These are phyloP conservation scores for Sporothrix phasma DNA, from an alignment of 2,329 filamentous ascomycete genomes.

Conservation along the genomic window DNA sequence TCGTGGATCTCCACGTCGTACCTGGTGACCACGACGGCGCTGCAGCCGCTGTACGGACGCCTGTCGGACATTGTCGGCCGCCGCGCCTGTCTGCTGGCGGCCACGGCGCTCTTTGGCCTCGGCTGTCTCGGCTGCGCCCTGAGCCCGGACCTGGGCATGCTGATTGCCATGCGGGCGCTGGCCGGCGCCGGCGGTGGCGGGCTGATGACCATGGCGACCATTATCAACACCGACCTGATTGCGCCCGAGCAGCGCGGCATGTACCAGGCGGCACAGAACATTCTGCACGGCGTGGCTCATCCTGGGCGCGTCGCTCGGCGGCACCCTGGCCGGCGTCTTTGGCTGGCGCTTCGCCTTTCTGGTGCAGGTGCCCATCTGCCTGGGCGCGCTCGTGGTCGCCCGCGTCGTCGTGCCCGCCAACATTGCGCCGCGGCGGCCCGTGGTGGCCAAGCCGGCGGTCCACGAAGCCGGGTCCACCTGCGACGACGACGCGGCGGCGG, in stretches of 20 bases:
- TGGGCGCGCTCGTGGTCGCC: slow-evolving; percentile 35
- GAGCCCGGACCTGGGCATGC: slow-evolving; percentile 39
- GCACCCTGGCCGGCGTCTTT: slow-evolving; percentile 52
- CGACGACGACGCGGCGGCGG: not conserved
- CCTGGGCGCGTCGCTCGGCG: slow-evolving; percentile 59
- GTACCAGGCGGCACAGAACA: slow-evolving; percentile 65
- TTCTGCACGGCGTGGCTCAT: slow-evolving; percentile 59
- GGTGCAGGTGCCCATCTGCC: slow-evolving; percentile 50
- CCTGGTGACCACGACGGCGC: slow-evolving; percentile 63
- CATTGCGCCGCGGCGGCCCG: not conserved
- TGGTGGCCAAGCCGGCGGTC: slow-evolving; percentile 4
- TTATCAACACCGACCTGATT: slow-evolving; percentile 62
- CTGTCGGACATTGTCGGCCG: slow-evolving; percentile 51
- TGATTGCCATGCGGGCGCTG: slow-evolving; percentile 43
- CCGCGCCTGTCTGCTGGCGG: slow-evolving; percentile 55
- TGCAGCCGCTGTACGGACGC: slow-evolving; percentile 57
- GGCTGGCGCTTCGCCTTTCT: slow-evolving; percentile 62
- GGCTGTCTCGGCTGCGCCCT: slow-evolving; percentile 42
- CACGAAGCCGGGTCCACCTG: not conserved
- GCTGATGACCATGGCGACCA: slow-evolving; percentile 59
- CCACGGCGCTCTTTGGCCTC: slow-evolving; percentile 29
- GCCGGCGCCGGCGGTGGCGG: slow-evolving; percentile 56
- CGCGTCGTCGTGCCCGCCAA: slow-evolving; percentile 1
- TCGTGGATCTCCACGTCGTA: slow-evolving; percentile 50
- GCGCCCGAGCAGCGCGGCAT: slow-evolving; percentile 58